Base-by-base conservation (phyloP, 495 filamentous ascomycete species). In the Terfezia claveryi region DNA sequence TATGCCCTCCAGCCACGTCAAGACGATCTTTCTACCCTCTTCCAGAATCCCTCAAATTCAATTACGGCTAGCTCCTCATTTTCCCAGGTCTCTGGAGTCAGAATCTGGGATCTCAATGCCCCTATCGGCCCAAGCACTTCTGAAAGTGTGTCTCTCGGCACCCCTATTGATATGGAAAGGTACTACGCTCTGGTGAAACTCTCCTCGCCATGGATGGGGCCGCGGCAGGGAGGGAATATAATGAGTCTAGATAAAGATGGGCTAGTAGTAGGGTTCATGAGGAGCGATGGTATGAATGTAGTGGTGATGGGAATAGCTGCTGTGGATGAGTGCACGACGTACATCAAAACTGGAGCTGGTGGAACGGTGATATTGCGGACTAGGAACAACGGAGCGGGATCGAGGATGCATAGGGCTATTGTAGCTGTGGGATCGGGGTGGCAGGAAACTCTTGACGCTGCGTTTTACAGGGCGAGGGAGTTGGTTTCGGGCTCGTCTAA, bases 251-350 rank as follows among this genome's bases (percentile, higher is more conserved):
- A 81, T 37, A 81, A 85, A 57, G 85, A 93, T 66, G 85, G 80
- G 5, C 66, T 98, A 2, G 63, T 95, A 52, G 82, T 78, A 49
- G 85, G 87, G 0, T 94, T 94, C 62, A 72, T 94, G 10, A 80
- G 79, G 17, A 67, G 64, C 1, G 76, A 85, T 65, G 91, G 91
- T 0, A 69, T 76, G 32, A 78, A 92, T 70, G 66, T 96, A 7
- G 84, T 89, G n/a, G 62, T 93, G 1, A 67, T 96, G 37, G 88
- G 79, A 1, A 72, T 94, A 23, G 87, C 85, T 57, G 87, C 85
- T 2, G 62, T 87, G 10, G 71, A 81, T 17, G 71, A 91, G 71
- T 74, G 83, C 2, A 70, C 80, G 57, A 87, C 83, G 0, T 68
- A 83, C 6, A 74, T 98, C 49, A 74, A 75, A 51, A 80, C 80